These are phyloP conservation scores for Aphelidium insulamus DNA, from an alignment of 371 early-diverging fungal genomes.

Conservation along the genomic window DNA sequence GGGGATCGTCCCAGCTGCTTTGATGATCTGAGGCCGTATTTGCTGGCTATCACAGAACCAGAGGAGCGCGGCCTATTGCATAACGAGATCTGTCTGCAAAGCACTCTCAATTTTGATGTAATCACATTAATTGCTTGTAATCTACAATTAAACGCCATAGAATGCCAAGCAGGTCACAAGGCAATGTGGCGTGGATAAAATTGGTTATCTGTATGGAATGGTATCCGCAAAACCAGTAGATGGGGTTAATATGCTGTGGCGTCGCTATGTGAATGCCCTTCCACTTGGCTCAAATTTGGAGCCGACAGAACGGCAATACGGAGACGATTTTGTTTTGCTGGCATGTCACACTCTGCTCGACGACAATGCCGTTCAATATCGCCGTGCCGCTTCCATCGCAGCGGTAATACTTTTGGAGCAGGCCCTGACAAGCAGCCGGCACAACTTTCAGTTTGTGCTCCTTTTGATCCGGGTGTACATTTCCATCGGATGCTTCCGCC, in stretches of 20 bases:
- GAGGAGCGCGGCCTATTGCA: conserved; percentile 10
- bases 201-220: no score
- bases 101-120: no score
- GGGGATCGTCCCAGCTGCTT: conserved; percentile 45
- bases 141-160: no score
- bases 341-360: conserved; percentile 32
- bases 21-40: conserved; percentile 44
- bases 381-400: conserved; percentile 14
- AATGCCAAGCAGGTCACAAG: no score
- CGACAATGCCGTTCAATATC: no score
- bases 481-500: conserved; percentile 25
- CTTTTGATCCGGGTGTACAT: conserved; percentile 50
- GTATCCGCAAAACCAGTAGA: no score
- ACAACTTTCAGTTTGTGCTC: conserved; percentile 61
- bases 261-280: background rate
- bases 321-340: conserved; percentile 53
- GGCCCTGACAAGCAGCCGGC: conserved; percentile 42
- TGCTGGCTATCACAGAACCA: conserved; percentile 11
- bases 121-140: no score
- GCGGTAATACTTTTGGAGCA: conserved; percentile 45
- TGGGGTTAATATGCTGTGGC: no score
- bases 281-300: conserved; percentile 26
- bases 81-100: conserved; percentile 10
- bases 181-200: no score
- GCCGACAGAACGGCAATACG: conserved; percentile 48